Evolutionary conservation across 2,329 filamentous ascomycete genomes (phyloP), one percentile per base, ranked within the genome.

Genomic region (Trichoderma sp.): DNA sequence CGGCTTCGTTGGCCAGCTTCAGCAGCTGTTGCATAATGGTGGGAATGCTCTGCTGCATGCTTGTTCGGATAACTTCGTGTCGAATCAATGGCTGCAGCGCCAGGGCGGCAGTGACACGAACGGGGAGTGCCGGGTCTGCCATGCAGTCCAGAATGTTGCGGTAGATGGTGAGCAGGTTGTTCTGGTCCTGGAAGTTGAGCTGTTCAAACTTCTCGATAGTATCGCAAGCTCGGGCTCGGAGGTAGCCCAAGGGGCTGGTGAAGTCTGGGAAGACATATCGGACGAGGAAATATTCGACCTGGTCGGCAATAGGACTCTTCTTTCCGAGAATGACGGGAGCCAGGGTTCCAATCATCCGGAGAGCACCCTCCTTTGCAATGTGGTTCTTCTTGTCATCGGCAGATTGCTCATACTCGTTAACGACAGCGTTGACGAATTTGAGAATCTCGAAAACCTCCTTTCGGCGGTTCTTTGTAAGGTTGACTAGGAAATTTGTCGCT

Each of bases 21-120:
- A 99, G 89, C 16, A 99, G 89, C 85, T 99, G 96, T 85, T 98
- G 97, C 97, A 99, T 99, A 81, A 99, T 98, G 81, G 97, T 97
- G 18, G 97, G 95, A 79, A 99, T 99, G 83, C 95, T 98, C 81
- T 95, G 92, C 85, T 98, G 95, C 97, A 99, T 98, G 85, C 94
- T 97, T 56, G 92, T 93, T 75, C 95, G 93, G 81, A 99, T 98
- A 71, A 97, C 90, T 80, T 98, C 95, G 85, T 99, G 97, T 78
- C 97, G 91, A 82, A 99, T 99, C 56, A 99, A 90, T 59, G 97
- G 96, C 84, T 99, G 97, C 72, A 99, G 90, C 60, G 97, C 96
- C 76, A 99, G 90, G 11, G 97, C 95, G 21, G 97, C 97, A 79
- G 97, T 97, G 31, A 99, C 96, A 79, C 97, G 91, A 29, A 99